Evolutionary conservation across 2,329 filamentous ascomycete genomes (phyloP).

Genomic region (Domatiomyces globalis): DNA sequence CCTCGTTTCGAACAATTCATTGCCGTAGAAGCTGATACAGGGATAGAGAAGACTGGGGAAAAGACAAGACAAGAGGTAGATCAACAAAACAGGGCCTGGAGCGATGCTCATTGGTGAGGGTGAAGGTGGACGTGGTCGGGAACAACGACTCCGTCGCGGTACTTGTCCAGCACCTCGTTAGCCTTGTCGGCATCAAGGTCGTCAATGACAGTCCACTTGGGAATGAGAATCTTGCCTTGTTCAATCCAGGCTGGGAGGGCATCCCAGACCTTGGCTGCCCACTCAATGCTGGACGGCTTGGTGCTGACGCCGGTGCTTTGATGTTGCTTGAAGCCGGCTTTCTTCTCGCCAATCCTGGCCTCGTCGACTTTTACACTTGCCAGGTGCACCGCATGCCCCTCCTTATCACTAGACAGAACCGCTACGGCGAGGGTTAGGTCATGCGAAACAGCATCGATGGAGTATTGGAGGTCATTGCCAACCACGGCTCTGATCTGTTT

Average conservation of each 20-base stretch:
- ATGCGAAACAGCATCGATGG: constrained; percentile 24
- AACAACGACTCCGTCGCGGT: constrained; percentile 21
- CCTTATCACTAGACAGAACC: constrained; percentile 25
- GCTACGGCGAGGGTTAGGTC: constrained; percentile 20
- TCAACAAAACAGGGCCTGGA: too few species aligned
- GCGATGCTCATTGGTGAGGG: not conserved
- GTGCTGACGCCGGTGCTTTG: constrained; percentile 18
- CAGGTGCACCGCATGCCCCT: constrained; percentile 22
- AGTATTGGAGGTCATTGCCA: constrained; percentile 28
- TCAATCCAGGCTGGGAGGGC: constrained; percentile 21
- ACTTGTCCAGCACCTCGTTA: constrained; percentile 27
- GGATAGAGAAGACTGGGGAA: not conserved
- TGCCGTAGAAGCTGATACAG: too few species aligned
- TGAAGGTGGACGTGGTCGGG: not conserved
- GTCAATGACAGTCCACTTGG: constrained; percentile 18
- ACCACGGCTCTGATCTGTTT: constrained; percentile 24
- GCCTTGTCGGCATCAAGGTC: constrained; percentile 23
- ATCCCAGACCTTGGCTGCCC: constrained; percentile 21
- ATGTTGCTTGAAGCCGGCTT: constrained; percentile 22
- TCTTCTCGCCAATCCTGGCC: constrained; percentile 21
- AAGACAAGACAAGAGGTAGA: too few species aligned
- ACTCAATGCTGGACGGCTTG: constrained; percentile 4
- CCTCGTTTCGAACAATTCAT: too few species aligned
- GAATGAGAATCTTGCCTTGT: constrained; percentile 15
- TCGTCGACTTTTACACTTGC: constrained; percentile 16